These are phyloP conservation scores for Boletus rubescentipes DNA, from an alignment of 768 basidiomycete species.

Conservation along the genomic window DNA sequence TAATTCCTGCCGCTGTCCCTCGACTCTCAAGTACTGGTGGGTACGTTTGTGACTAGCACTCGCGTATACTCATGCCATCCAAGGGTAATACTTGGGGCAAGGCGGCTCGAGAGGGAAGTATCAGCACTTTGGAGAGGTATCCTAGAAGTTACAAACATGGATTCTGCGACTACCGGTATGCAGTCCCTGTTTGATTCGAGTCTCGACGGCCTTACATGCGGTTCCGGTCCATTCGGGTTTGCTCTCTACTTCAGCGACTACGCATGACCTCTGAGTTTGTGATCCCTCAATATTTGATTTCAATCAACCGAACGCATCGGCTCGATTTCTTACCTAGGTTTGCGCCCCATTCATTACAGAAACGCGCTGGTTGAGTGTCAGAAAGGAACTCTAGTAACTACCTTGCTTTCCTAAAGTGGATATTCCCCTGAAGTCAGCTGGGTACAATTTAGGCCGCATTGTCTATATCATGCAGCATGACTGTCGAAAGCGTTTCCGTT, in stretches of 20 bases:
- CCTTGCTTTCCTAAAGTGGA: too few species aligned
- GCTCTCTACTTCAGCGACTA: neutral
- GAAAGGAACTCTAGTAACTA: neutral
- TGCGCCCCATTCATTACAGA: too few species aligned
- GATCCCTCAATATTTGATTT: neutral
- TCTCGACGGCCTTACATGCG: neutral
- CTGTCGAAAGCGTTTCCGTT: neutral
- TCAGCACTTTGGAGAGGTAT: too few species aligned
- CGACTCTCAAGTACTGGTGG: too few species aligned
- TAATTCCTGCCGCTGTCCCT: too few species aligned
- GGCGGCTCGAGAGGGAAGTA: too few species aligned
- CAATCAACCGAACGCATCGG: neutral
- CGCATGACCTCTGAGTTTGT: neutral
- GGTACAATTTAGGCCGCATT: neutral
- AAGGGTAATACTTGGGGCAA: too few species aligned
- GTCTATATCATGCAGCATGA: neutral
- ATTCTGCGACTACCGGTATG: too few species aligned
- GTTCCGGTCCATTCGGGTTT: neutral
- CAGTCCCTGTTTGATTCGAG: neutral
- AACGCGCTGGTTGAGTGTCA: neutral
- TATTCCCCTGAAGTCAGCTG: neutral
- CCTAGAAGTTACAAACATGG: too few species aligned
- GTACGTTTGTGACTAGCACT: too few species aligned
- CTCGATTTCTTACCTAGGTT: neutral
- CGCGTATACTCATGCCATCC: too few species aligned